Percentiles rank a stretch among this genome's conserved stretches.
phyloP scores from a whole-genome alignment of 1,284 basidiomycete genomes.

The Microbotryum silenes-acaulis region DNA sequence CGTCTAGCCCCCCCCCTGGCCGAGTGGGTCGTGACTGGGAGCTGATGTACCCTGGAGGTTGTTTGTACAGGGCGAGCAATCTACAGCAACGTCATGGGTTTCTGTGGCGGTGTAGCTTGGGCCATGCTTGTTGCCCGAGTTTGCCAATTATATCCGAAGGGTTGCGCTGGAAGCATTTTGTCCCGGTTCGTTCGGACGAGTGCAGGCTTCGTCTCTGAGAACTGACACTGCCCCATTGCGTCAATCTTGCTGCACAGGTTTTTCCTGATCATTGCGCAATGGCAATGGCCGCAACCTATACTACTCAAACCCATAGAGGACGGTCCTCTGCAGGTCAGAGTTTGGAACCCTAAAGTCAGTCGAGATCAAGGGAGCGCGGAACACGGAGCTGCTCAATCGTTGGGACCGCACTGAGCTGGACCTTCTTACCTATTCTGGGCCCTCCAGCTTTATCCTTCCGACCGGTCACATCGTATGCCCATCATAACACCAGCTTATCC shows the following conservation, averaged over 20 bases:
- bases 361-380: neutral
- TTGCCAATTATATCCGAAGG: slow-evolving; percentile 96
- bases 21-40: neutral
- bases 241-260: slow-evolving; percentile 6
- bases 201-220: slow-evolving; percentile 9
- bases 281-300: slow-evolving; percentile 92
- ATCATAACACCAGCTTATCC: slow-evolving; percentile 99
- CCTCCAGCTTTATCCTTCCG: slow-evolving; percentile 75
- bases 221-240: neutral
- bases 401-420: neutral
- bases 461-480: slow-evolving; percentile 95
- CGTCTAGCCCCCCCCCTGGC: neutral
- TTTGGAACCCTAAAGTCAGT: slow-evolving; percentile 92
- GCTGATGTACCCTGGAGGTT: neutral
- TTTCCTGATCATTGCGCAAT: slow-evolving; percentile 31
- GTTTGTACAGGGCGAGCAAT: slow-evolving; percentile 69
- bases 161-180: slow-evolving; percentile 87
- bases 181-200: slow-evolving; percentile 57
- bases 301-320: slow-evolving; percentile 93
- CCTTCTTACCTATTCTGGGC: neutral
- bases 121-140: slow-evolving; percentile 96
- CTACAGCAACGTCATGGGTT: slow-evolving; percentile 96
- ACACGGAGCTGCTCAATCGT: neutral
- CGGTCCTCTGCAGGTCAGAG: slow-evolving; percentile 81
- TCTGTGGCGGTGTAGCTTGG: slow-evolving; percentile 97